Evolutionary conservation across 306 rosid genomes (phyloP), one percentile per base, ranked within the genome.

Genomic region (Quercus glauca): DNA sequence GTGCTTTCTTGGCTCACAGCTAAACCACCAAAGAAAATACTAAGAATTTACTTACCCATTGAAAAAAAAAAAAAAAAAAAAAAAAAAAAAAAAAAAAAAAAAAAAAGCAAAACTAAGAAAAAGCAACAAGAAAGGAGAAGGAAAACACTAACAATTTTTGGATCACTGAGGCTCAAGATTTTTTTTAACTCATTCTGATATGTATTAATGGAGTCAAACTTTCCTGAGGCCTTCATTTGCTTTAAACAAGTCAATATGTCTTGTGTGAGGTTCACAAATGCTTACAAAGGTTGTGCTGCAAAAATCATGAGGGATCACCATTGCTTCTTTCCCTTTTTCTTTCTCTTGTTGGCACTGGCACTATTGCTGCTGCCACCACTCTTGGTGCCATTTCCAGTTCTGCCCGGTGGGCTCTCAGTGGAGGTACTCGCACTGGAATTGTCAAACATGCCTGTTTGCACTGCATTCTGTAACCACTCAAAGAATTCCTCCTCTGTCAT

Each of bases 381-480:
- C 87, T 86, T 89, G 73, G 83, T 86, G 76, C 88, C 86, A 80
- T 55, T 85, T 80, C 88, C 97, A 14, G 93, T 78, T 76, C 77
- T 85, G 49, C 91, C 12, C 13, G 89, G 77, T 4, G 98, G 90
- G 76, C 86, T 91, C 78, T 89, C 99, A 4, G 90, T 3, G 12
- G 93, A 81, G 58, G 86, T 15, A 71, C 83, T 49, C 10, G 86
- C 88, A 65, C 67, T 72, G 55, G 64, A 71, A 85, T 90, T 89
- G 78, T 91, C 97, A 37, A 93, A 89, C 71, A 37, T 73, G 69
- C 99, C 97, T 41, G 96, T 41, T 76, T 91, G 91, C 80, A 86
- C 83, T 0, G 94, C 98, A 77, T 91, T 90, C 88, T 96, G 97
- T 74, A 96, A 76, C 99, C 99, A 96, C 86, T 91, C 98, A 7